Conservation (phyloP, 257 asterid species). For the Solanum chaucha region DNA sequence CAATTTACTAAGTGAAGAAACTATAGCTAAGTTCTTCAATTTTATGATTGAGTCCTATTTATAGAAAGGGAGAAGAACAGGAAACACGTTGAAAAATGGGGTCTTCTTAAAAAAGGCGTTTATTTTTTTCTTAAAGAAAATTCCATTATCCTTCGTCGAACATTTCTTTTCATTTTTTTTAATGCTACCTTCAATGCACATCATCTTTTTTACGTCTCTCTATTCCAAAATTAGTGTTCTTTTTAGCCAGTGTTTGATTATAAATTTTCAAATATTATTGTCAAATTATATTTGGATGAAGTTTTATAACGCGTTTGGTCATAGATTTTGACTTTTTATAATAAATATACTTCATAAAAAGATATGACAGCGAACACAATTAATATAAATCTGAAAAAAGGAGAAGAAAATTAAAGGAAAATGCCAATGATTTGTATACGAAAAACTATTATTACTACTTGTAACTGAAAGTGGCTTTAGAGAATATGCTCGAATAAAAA, state of each 20-base stretch:
- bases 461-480: background rate
- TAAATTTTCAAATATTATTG: too few relatives aligned
- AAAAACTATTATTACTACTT: too few relatives aligned
- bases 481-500: background rate
- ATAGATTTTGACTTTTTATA: too few relatives aligned
- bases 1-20: too few relatives aligned
- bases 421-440: background rate
- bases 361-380: too few relatives aligned
- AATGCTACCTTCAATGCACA: background rate
- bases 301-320: too few relatives aligned
- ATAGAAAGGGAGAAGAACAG: background rate
- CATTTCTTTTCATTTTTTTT: background rate
- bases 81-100: background rate
- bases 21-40: background rate
- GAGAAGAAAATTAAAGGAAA: too few relatives aligned
- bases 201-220: background rate
- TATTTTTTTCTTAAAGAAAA: background rate
- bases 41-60: background rate
- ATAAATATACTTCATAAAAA: too few relatives aligned
- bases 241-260: rapidly evolving
- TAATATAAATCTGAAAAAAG: too few relatives aligned
- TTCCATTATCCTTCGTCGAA: background rate
- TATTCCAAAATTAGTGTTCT: background rate
- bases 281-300: too few relatives aligned
- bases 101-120: background rate